Evolutionary conservation across 805 yeast genomes (phyloP).

Genomic region (Lipomyces lipofer): DNA sequence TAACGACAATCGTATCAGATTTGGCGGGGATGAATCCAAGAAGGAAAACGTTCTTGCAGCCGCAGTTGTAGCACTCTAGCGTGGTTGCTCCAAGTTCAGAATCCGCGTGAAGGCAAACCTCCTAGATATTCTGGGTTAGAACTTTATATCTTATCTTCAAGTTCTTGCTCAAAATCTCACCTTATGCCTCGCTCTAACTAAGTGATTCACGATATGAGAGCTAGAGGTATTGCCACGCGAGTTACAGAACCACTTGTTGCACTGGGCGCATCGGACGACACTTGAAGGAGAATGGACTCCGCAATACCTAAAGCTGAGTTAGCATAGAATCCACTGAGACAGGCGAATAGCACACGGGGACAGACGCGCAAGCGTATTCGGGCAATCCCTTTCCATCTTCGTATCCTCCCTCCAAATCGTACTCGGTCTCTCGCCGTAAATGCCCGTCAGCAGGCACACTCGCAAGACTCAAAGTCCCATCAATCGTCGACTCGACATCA

Average conservation of each 20-base stretch:
- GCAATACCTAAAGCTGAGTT: slow-evolving; percentile 54
- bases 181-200: slow-evolving; percentile 78
- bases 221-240: slow-evolving; percentile 57
- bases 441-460: slow-evolving; percentile 17
- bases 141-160: background rate
- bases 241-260: slow-evolving; percentile 90
- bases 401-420: slow-evolving; percentile 27
- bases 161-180: slow-evolving; percentile 26
- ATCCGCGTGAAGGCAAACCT: slow-evolving; percentile 71
- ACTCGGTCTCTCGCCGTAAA: slow-evolving; percentile 15
- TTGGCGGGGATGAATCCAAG: slow-evolving; percentile 88
- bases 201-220: slow-evolving; percentile 83
- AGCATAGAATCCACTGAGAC: background rate
- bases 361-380: slow-evolving; percentile 49
- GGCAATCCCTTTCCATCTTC: slow-evolving; percentile 38
- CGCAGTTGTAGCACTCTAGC: slow-evolving; percentile 89
- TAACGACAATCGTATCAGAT: slow-evolving; percentile 80
- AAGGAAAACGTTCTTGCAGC: slow-evolving; percentile 72
- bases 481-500: slow-evolving; percentile 28
- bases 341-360: background rate
- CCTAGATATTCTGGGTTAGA: no score
- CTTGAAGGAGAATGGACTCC: slow-evolving; percentile 64
- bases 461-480: slow-evolving; percentile 29
- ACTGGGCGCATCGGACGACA: slow-evolving; percentile 72
- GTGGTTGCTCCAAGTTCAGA: slow-evolving; percentile 85